Evolutionary conservation across 2,329 filamentous ascomycete species (phyloP), one percentile per base, ranked within the genome.

Genomic region (Pseudogymnoascus sp.): DNA sequence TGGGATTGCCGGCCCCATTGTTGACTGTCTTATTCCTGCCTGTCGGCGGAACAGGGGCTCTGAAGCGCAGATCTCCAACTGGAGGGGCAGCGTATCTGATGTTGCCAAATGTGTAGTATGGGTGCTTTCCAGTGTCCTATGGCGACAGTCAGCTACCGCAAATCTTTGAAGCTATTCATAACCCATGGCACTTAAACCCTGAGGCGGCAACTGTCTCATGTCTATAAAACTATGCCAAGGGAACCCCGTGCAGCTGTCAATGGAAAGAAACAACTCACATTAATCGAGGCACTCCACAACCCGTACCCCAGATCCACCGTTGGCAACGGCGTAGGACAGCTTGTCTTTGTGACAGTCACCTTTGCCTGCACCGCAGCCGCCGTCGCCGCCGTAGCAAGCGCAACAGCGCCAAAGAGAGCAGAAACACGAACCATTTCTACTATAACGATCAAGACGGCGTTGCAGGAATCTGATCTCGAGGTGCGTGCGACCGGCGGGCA

Each of bases 1-100:
- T 67, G 0, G 70, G 65, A 2, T 70, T 11, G 69, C 69, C 2
- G 64, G 70, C 3, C 73, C 77, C 44, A 70, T 67, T 21, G 69
- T 74, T 61, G 71, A 76, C 63, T 0, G 70, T 74, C 10, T 72
- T 69, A 31, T 75, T 70, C 10, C 67, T 63, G 1, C 68, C 66
- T 1, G 71, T 73, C 2, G 72, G 63, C n/a, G 71, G 70, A 12
- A 70, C 62, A 2, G 79, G 78, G 23, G 75, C 71, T 56, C 77
- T 74, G 74, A 79, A 82, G 65, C 78, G 74, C 5, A 80, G 71
- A 11, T 72, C 66, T 16, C 78, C 79, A 0, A 73, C 68, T 5
- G 79, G 79, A n/a, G 78, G 71, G 7, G 74, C 75, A 1, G 77
- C 79, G 65, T 77, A 81, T 28, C 77, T 72, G 59, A 81, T 76